Evolutionary conservation across 495 filamentous ascomycete genomes (phyloP).

Genomic region (Elaphomyces granulatus): DNA sequence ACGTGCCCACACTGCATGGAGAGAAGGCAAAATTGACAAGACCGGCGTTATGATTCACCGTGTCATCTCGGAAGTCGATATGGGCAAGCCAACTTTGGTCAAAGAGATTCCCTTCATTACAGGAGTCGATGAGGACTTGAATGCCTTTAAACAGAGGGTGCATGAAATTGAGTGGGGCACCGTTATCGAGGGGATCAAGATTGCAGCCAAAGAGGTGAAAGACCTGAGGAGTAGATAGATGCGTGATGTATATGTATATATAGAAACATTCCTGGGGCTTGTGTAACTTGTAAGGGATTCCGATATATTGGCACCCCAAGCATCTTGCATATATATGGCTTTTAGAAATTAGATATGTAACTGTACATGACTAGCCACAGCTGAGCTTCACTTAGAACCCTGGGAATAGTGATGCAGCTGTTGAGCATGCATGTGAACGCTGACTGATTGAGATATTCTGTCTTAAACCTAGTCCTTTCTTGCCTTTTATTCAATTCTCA

Average conservation of each 20-base stretch:
- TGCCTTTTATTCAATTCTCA: too few relatives aligned
- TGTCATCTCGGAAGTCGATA: constrained; percentile 73
- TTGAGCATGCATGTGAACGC: too few relatives aligned
- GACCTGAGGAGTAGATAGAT: constrained; percentile 11
- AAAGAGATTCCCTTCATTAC: constrained; percentile 54
- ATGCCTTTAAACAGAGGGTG: constrained; percentile 53
- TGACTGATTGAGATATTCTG: too few relatives aligned
- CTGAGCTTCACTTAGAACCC: neutral
- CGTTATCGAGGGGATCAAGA: constrained; percentile 52
- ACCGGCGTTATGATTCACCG: constrained; percentile 94
- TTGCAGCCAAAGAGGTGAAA: constrained; percentile 36
- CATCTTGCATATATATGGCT: too few relatives aligned
- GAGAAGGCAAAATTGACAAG: constrained; percentile 53
- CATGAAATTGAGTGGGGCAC: constrained; percentile 55
- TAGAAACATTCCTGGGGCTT: too few relatives aligned
- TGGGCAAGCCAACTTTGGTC: constrained; percentile 59
- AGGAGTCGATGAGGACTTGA: constrained; percentile 45
- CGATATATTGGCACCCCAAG: too few relatives aligned
- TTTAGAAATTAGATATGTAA: too few relatives aligned
- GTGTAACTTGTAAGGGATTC: too few relatives aligned
- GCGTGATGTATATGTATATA: constrained; percentile 2
- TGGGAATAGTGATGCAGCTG: neutral
- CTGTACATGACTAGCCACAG: too few relatives aligned
- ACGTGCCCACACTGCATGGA: constrained; percentile 60
- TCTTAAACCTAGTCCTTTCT: too few relatives aligned